phyloP scores from a whole-genome alignment of 768 basidiomycete species.

The Termitomyces sp. region DNA sequence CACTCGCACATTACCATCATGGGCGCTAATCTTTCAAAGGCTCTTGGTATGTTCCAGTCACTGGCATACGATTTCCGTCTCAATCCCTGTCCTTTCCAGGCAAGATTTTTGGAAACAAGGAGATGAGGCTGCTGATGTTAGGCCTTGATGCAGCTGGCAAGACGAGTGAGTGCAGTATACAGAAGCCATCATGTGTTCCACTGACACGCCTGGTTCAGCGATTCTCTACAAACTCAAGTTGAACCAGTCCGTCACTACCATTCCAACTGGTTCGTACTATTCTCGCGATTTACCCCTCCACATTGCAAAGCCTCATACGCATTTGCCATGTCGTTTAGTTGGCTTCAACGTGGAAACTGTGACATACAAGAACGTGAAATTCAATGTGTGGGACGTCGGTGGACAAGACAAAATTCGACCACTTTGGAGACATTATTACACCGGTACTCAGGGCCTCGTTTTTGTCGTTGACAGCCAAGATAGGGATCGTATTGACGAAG shows the following conservation, averaged over 20 bases:
- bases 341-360: slow-evolving; percentile 99
- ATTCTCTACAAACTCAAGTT: slow-evolving; percentile 99
- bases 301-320: slow-evolving; percentile 2
- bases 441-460: slow-evolving; percentile 96
- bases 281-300: not conserved
- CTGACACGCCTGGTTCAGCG: slow-evolving; percentile 43
- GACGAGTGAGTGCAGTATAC: slow-evolving; percentile 64
- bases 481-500: slow-evolving; percentile 92
- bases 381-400: slow-evolving; percentile 95
- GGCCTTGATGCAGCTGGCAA: slow-evolving; percentile 98
- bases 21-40: slow-evolving; percentile 87
- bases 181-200: not conserved
- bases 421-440: slow-evolving; percentile 98
- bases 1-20: slow-evolving; percentile 37
- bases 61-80: slow-evolving; percentile 6
- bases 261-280: slow-evolving; percentile 74
- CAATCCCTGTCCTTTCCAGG: slow-evolving; percentile 35
- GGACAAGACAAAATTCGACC: slow-evolving; percentile 99
- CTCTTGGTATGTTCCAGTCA: slow-evolving; percentile 49
- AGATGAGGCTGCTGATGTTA: slow-evolving; percentile 97
- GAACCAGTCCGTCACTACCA: slow-evolving; percentile 98
- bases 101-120: slow-evolving; percentile 97
- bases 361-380: slow-evolving; percentile 97
- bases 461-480: slow-evolving; percentile 98
- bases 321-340: slow-evolving; percentile 38